A percentile compares a stretch with the other conserved stretches of the same genome.
Evolutionary conservation across 164 flowering plant genomes (phyloP).

Genomic region (Magnolia officinalis): DNA sequence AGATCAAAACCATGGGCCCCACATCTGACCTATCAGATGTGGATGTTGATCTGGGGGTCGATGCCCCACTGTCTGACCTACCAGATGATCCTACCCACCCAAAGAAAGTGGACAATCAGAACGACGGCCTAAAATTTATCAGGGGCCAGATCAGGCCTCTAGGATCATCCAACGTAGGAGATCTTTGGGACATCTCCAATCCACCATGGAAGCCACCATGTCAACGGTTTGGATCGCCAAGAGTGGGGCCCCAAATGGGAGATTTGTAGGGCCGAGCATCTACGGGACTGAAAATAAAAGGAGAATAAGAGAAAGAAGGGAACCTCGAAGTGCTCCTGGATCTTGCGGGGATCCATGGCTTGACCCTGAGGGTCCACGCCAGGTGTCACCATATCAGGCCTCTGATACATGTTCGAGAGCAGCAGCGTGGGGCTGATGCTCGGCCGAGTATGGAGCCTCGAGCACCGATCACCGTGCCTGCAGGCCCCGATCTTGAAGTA

Average conservation of each 20-base stretch:
- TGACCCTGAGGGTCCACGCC: conserved; percentile 59
- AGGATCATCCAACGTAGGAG: no score
- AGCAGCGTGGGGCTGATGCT: conserved; percentile 63
- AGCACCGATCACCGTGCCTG: conserved; percentile 71
- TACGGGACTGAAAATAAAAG: not conserved
- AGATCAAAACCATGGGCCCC: no score
- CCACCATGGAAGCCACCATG: no score
- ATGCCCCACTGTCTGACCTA: no score
- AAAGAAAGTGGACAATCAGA: no score
- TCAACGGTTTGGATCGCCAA: no score
- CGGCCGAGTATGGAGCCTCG: conserved; percentile 64
- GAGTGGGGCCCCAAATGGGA: not conserved
- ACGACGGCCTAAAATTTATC: no score
- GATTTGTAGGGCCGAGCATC: not conserved
- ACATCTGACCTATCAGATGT: no score
- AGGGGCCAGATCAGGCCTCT: no score
- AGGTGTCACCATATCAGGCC: conserved; percentile 68
- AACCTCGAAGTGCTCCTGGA: conserved; percentile 70
- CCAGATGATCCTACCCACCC: no score
- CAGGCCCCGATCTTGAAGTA: conserved; percentile 94
- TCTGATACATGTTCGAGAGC: conserved; percentile 71
- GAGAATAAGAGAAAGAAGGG: not conserved
- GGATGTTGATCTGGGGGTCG: no score
- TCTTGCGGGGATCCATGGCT: conserved; percentile 53
- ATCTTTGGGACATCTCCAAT: no score